These are phyloP conservation scores for Diaporthe sp. DNA, from an alignment of 2,329 filamentous ascomycete genomes.

Conservation along the genomic window DNA sequence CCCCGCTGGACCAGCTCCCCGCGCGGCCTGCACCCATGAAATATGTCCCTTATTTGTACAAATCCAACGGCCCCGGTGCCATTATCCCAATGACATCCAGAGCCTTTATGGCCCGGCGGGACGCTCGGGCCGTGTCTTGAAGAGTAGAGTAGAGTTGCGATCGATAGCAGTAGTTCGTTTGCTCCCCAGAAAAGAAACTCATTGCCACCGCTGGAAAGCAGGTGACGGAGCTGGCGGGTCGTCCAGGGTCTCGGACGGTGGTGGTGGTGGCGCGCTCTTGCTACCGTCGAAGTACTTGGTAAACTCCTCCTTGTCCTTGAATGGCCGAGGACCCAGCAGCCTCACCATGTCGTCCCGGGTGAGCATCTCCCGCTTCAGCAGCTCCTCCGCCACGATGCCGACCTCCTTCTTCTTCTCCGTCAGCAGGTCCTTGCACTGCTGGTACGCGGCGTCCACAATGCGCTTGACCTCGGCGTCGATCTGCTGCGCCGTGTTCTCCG, in stretches of 20 bases:
- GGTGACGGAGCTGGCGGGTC: constrained; percentile 46
- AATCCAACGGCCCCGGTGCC: neutral
- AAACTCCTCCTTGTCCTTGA: constrained; percentile 88
- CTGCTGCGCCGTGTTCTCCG: constrained; percentile 89
- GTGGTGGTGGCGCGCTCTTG: constrained; percentile 69
- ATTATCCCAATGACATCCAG: neutral
- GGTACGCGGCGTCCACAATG: constrained; percentile 93
- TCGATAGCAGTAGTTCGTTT: neutral
- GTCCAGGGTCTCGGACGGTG: constrained; percentile 54
- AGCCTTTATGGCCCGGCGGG: neutral
- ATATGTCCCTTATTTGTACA: constrained; percentile 12
- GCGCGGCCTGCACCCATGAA: constrained; percentile 2
- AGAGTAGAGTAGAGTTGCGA: constrained; percentile 30
- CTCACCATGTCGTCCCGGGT: constrained; percentile 92
- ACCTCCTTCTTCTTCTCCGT: constrained; percentile 89
- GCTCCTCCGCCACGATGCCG: constrained; percentile 90
- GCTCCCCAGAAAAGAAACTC: neutral
- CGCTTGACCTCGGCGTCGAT: constrained; percentile 93
- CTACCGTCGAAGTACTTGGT: constrained; percentile 84
- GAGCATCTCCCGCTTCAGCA: constrained; percentile 91
- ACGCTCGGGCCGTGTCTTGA: neutral
- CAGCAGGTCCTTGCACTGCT: constrained; percentile 86
- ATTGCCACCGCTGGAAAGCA: constrained; percentile 47
- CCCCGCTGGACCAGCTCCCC: constrained; percentile 13
- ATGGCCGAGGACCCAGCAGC: constrained; percentile 85